Evolutionary conservation across 305 asterid genomes (phyloP).

Genomic region (Solanum chacoense): DNA sequence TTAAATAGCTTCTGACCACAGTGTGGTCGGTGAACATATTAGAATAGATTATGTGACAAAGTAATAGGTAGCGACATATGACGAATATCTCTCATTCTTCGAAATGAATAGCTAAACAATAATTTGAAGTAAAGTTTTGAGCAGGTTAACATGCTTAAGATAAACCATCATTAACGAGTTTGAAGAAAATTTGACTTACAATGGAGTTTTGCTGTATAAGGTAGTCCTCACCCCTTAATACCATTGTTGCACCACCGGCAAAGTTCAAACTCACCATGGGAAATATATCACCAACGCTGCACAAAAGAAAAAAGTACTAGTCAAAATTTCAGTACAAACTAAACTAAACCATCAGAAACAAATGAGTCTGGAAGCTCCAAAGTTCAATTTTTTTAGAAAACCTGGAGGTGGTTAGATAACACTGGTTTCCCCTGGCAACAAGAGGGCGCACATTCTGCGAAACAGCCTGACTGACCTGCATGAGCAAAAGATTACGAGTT

Average conservation of each 20-base stretch:
- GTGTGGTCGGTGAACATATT: not conserved
- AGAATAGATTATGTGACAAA: not conserved
- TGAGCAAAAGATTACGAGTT: not conserved
- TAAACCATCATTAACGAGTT: not conserved
- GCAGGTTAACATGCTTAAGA: not conserved
- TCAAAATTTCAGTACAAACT: not conserved
- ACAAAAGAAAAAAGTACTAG: not conserved
- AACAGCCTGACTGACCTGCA: constrained; percentile 58
- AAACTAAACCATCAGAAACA: not conserved
- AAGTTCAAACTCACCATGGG: constrained; percentile 64
- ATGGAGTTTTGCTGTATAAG: constrained; percentile 70
- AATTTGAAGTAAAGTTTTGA: not conserved
- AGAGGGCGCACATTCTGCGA: constrained; percentile 49
- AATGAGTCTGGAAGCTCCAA: not conserved
- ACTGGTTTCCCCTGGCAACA: constrained; percentile 53
- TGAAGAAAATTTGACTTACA: constrained; percentile 36
- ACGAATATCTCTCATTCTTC: not conserved
- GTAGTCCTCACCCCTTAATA: constrained; percentile 65
- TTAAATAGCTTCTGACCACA: not conserved
- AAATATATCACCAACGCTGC: constrained; percentile 53
- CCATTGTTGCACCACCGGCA: constrained; percentile 80
- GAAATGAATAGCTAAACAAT: not conserved
- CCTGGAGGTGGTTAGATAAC: constrained; percentile 70
- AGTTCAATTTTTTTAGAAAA: constrained; percentile 12
- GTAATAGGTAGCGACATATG: not conserved